Conservation (phyloP, 2,329 filamentous ascomycete species). For the Cryphonectria nitschkei region DNA sequence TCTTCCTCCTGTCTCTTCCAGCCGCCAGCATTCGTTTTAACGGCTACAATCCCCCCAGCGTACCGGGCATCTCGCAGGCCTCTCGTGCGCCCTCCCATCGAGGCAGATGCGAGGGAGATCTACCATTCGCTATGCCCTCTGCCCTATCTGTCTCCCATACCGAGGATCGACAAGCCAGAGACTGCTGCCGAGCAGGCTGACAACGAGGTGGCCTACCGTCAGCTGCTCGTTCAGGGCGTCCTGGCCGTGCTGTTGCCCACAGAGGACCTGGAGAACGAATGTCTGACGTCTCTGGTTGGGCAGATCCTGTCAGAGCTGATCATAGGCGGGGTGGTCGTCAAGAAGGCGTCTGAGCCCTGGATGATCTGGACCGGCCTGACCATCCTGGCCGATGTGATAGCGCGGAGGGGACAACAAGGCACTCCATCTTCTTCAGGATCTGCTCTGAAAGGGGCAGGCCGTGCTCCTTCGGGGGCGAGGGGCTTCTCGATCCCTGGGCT, state of each 20-base stretch:
- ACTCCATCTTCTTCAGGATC: constrained; percentile 12
- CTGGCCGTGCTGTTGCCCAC: constrained; percentile 85
- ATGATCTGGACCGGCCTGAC: constrained; percentile 83
- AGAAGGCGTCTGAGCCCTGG: constrained; percentile 84
- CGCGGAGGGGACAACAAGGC: constrained; percentile 33
- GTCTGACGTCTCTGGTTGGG: constrained; percentile 78
- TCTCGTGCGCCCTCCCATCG: constrained; percentile 60
- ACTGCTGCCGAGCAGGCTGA: constrained; percentile 65
- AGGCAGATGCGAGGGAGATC: constrained; percentile 65
- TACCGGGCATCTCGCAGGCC: constrained; percentile 70
- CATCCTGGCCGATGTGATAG: constrained; percentile 61
- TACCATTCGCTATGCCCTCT: constrained; percentile 87
- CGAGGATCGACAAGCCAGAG: constrained; percentile 55
- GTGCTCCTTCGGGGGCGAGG: constrained; percentile 8
- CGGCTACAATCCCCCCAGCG: constrained; percentile 52
- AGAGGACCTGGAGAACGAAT: constrained; percentile 88
- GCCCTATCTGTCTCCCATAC: constrained; percentile 78
- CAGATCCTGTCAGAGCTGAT: constrained; percentile 92
- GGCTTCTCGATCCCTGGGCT: constrained; percentile 48
- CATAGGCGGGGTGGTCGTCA: constrained; percentile 78
- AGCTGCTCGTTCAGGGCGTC: constrained; percentile 81
- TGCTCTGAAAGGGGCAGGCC: constrained; percentile 28
- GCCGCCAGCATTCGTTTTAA: constrained; percentile 29
- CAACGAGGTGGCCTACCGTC: constrained; percentile 83
- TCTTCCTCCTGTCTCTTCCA: constrained; percentile 16